Evolutionary conservation across 192 early-diverging fungal genomes (phyloP).

Genomic region (Rhizoclosmatium globosum): DNA sequence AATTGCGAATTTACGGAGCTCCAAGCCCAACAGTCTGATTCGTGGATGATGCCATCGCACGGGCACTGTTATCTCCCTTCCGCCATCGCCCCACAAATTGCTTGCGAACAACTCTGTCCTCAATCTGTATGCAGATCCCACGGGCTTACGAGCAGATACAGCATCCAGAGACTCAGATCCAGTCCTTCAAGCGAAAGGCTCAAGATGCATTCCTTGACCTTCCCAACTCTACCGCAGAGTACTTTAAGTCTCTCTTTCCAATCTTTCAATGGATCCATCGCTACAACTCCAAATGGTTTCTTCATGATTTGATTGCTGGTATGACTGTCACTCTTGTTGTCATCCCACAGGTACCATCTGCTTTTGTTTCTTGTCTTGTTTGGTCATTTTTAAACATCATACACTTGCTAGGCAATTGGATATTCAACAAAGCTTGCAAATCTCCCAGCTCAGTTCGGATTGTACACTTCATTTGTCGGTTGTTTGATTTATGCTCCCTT

Average conservation of each 20-base stretch:
- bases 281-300: conserved; percentile 73
- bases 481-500: conserved; percentile 73
- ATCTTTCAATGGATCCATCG: conserved; percentile 58
- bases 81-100: too few species aligned
- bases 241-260: conserved; percentile 50
- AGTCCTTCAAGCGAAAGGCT: neutral
- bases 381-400: conserved; percentile 11
- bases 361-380: neutral
- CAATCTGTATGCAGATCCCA: too few species aligned
- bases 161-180: neutral
- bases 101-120: too few species aligned
- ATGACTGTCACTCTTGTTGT: conserved; percentile 78
- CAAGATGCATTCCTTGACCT: neutral
- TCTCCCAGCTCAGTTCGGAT: conserved; percentile 75
- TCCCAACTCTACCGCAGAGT: conserved; percentile 1
- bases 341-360: conserved; percentile 62
- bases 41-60: too few species aligned
- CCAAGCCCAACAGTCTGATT: too few species aligned
- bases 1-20: too few species aligned
- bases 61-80: too few species aligned
- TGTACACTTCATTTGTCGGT: conserved; percentile 80
- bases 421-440: conserved; percentile 76
- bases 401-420: conserved; percentile 45
- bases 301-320: conserved; percentile 74
- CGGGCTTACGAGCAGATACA: neutral